Base-by-base conservation (phyloP, 2,329 filamentous ascomycete species). In the Hyphodiscus sp. region DNA sequence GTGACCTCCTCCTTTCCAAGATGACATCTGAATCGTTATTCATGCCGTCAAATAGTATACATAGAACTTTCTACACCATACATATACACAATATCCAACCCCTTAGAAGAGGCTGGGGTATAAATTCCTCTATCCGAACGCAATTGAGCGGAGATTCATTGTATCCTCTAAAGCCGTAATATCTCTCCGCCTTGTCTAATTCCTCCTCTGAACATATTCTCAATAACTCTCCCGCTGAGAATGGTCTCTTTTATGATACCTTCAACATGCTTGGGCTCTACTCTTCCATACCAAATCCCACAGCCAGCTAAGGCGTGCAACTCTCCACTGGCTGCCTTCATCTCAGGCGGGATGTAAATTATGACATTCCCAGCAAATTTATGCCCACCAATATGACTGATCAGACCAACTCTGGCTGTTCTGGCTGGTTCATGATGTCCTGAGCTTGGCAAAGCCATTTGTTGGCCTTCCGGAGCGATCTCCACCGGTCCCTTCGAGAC, bases 311-410 rank as follows among this genome's bases (percentile, higher is more conserved):
- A 69, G 4, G 80, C 76, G 66, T 88, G 82, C 10, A 61, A 57
- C 57, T 70, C 59, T 4, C 74, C 77, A 3, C 69, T 71, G 29
- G 54, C 61, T 2, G 66, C 68, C 56, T 66, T 73, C 57, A 74
- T 55, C 0, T 64, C 65, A 0, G 83, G 85, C 4, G 89, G 89
- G 5, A 94, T 68, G 64, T 94, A 94, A 1, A 94, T 71, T 47
- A 94, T 90, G 38, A 92, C 80, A 68, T 95, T 95, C 1, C 89
- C 89, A 0, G 89, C 89, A 67, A 86, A 92, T 68, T 91, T 91
- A 70, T 95, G 89, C 0, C 89, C 89, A 1, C 89, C 88, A 50
- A 95, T 84, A 63, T 95, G 89, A 56, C 85, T 89, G 52, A 91
- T 87, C 51, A 86, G 64, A 0, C 81, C 89, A 0, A 91, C 79